Evolutionary conservation across 2,329 filamentous ascomycete species (phyloP).

Genomic region (Apiospora hydei): DNA sequence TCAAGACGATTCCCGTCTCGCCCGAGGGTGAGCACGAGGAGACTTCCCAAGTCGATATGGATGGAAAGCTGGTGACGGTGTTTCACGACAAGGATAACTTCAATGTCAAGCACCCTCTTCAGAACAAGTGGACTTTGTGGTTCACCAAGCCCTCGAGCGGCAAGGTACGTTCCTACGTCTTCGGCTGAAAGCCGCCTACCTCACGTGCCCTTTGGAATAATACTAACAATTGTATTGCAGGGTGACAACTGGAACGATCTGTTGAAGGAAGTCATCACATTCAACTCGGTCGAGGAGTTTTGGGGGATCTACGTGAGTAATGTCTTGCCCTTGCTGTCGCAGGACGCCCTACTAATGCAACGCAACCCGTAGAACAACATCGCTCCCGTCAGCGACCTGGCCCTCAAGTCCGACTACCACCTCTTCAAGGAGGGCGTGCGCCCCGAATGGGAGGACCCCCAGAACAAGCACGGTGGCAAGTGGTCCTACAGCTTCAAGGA

Average conservation of each 20-base stretch:
- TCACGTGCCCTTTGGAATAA: neutral
- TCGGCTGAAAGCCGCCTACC: neutral
- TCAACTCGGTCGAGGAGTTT: slow-evolving; percentile 98
- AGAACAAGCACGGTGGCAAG: slow-evolving; percentile 99
- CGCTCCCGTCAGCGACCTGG: slow-evolving; percentile 91
- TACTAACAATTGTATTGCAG: slow-evolving; percentile 51
- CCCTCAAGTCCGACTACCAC: slow-evolving; percentile 98
- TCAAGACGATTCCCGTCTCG: slow-evolving; percentile 73
- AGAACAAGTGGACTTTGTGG: slow-evolving; percentile 98
- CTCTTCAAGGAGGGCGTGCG: slow-evolving; percentile 98
- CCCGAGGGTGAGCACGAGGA: slow-evolving; percentile 67
- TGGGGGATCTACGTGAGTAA: slow-evolving; percentile 96
- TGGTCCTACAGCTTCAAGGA: slow-evolving; percentile 99
- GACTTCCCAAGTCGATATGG: slow-evolving; percentile 52
- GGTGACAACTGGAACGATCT: slow-evolving; percentile 99
- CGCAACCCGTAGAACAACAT: slow-evolving; percentile 86
- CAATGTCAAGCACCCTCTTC: slow-evolving; percentile 98
- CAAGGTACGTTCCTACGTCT: slow-evolving; percentile 69
- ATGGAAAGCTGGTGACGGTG: slow-evolving; percentile 80
- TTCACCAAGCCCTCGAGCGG: slow-evolving; percentile 98
- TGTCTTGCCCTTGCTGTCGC: slow-evolving; percentile 6
- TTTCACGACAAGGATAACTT: slow-evolving; percentile 99
- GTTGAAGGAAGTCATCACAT: slow-evolving; percentile 97
- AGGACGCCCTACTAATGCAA: neutral
- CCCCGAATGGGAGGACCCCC: slow-evolving; percentile 96